A percentile compares a stretch with the other conserved stretches of the same genome.
phyloP scores from a whole-genome alignment of 768 basidiomycete genomes.

The Pleurotus ostreatus region DNA sequence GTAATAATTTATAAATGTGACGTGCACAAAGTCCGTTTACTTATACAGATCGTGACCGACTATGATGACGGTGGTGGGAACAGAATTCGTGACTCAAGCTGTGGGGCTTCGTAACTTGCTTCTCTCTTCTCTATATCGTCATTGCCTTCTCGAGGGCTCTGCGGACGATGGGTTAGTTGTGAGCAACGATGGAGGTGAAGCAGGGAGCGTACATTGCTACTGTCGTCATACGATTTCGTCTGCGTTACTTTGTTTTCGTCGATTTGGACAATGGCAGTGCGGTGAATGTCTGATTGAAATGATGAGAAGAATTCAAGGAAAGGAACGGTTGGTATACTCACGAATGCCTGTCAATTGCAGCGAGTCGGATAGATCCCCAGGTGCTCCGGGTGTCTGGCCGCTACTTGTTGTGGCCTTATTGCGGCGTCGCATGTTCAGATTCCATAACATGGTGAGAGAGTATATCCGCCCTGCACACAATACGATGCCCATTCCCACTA shows the following conservation, averaged over 20 bases:
- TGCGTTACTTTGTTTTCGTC: neutral
- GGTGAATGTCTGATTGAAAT: slow-evolving; percentile 1
- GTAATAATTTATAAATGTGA: slow-evolving; percentile 3
- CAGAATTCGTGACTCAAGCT: slow-evolving; percentile 6
- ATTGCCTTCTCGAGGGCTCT: neutral
- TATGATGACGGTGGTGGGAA: slow-evolving; percentile 2
- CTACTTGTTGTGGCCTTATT: neutral
- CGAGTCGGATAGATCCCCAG: slow-evolving; percentile 4
- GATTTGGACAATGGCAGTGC: slow-evolving; percentile 3
- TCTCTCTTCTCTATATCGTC: slow-evolving; percentile 5
- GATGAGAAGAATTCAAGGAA: neutral
- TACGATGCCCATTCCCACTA: slow-evolving; percentile 1
- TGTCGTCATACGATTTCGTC: slow-evolving; percentile 1
- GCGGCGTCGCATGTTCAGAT: neutral
- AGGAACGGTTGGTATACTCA: neutral
- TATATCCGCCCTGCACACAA: slow-evolving; percentile 5
- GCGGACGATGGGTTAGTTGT: neutral
- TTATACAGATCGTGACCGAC: neutral
- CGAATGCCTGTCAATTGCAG: slow-evolving; percentile 6
- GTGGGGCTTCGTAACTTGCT: slow-evolving; percentile 2
- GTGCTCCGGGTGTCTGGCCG: neutral
- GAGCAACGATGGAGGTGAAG: neutral
- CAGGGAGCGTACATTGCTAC: neutral
- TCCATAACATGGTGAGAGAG: slow-evolving; percentile 6
- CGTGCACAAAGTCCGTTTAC: neutral